phyloP scores from a whole-genome alignment of 1,284 basidiomycete genomes.

The Puccinia hordei region DNA sequence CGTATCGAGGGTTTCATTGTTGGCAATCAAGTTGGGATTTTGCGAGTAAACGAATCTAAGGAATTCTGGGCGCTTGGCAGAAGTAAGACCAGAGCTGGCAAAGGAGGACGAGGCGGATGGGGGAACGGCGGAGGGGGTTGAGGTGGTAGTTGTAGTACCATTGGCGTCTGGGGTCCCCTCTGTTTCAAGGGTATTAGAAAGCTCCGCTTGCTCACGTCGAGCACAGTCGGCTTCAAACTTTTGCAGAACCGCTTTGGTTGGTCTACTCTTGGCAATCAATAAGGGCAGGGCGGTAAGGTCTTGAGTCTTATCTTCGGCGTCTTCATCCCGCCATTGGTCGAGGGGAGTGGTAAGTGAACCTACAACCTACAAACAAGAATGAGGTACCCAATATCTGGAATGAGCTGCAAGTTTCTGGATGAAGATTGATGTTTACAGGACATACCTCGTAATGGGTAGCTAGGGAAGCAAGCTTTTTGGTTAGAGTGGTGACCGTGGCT shows the following conservation, averaged over 20 bases:
- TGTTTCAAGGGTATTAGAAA: neutral
- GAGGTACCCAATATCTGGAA: neutral
- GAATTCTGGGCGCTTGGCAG: slow-evolving; percentile 46
- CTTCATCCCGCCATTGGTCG: slow-evolving; percentile 40
- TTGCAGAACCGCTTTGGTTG: slow-evolving; percentile 29
- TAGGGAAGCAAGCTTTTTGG: slow-evolving; percentile 37
- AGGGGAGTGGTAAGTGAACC: slow-evolving; percentile 26
- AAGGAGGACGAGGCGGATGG: neutral
- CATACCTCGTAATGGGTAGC: slow-evolving; percentile 38
- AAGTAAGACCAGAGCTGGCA: slow-evolving; percentile 37
- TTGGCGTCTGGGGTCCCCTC: neutral
- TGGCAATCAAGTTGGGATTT: slow-evolving; percentile 33
- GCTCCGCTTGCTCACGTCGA: slow-evolving; percentile 12
- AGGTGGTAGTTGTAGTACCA: no score
- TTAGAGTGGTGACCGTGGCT: slow-evolving; percentile 42
- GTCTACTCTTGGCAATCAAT: slow-evolving; percentile 50
- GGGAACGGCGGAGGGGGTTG: neutral
- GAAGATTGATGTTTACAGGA: neutral
- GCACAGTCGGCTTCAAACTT: slow-evolving; percentile 39
- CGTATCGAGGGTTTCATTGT: slow-evolving; percentile 18
- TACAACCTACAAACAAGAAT: slow-evolving; percentile 8
- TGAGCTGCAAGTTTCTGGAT: neutral
- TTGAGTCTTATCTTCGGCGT: slow-evolving; percentile 39
- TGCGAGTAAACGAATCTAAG: slow-evolving; percentile 49
- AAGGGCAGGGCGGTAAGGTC: slow-evolving; percentile 42